Conservation (phyloP, 208 protist species). For the Wallacemonas sp. region DNA sequence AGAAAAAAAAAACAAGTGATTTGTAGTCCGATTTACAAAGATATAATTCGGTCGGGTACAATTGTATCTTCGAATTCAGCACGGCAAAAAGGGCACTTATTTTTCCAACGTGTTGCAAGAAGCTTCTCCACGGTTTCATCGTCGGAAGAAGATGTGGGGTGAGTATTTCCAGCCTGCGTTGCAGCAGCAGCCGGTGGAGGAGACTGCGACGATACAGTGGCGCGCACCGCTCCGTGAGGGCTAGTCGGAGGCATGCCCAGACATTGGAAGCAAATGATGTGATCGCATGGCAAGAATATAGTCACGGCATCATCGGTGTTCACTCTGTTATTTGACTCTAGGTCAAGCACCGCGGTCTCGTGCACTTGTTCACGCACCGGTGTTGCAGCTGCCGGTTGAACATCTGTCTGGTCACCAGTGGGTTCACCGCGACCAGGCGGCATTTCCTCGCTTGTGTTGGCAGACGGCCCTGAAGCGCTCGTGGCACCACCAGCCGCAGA, state of each 20-base stretch:
- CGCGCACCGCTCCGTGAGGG: no score
- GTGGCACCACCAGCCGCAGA: no score
- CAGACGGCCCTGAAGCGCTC: no score
- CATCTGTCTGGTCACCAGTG: background rate
- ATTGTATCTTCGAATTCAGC: constrained; percentile 23
- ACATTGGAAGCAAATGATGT: constrained; percentile 34
- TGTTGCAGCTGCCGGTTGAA: background rate
- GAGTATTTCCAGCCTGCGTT: background rate
- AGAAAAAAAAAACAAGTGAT: background rate
- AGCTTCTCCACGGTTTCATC: constrained; percentile 6
- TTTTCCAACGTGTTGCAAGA: constrained; percentile 24
- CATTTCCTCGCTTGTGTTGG: background rate
- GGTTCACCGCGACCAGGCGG: no score
- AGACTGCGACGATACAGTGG: no score
- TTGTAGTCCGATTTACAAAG: constrained; percentile 18
- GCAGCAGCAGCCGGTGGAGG: background rate
- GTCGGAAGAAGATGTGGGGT: background rate
- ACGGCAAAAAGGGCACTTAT: constrained; percentile 33
- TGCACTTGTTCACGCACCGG: no score
- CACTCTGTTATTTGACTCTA: no score
- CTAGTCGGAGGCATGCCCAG: constrained; percentile 16
- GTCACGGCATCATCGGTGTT: constrained; percentile 28
- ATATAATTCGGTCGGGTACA: constrained; percentile 27
- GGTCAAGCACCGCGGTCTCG: no score
- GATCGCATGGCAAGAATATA: constrained; percentile 39